phyloP scores from a whole-genome alignment of 2,329 filamentous ascomycete species.

The Ophiostoma novo-ulmi region DNA sequence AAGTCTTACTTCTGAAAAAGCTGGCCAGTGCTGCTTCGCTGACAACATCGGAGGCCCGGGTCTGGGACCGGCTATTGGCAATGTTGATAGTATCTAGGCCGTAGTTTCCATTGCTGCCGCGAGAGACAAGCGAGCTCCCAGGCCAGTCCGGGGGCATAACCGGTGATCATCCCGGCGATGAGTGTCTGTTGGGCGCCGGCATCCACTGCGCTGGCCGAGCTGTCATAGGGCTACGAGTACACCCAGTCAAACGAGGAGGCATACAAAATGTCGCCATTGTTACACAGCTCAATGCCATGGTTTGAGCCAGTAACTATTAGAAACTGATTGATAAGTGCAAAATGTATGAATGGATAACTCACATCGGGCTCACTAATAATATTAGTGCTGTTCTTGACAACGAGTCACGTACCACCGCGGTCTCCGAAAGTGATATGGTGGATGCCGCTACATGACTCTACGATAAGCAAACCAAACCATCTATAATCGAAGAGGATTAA shows the following conservation, averaged over 20 bases:
- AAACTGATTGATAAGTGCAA: neutral
- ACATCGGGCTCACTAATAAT: neutral
- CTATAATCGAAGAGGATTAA: neutral
- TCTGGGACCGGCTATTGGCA: neutral
- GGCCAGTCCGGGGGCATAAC: conserved; percentile 53
- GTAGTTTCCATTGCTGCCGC: conserved; percentile 59
- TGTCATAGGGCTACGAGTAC: conserved; percentile 43
- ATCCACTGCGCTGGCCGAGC: neutral
- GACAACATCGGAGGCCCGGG: neutral
- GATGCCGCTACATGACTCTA: neutral
- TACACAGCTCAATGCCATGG: conserved; percentile 51
- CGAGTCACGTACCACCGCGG: neutral
- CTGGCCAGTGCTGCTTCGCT: neutral
- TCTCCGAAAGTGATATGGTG: neutral
- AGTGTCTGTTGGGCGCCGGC: neutral
- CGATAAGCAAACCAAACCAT: neutral
- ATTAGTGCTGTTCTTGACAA: neutral
- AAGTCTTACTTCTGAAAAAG: neutral
- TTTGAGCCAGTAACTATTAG: conserved; percentile 41
- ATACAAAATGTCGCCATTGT: conserved; percentile 50
- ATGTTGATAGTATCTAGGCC: conserved; percentile 49
- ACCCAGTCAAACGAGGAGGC: conserved; percentile 56
- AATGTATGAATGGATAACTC: neutral
- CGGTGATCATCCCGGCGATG: neutral
- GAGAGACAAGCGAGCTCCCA: conserved; percentile 56